Evolutionary conservation across 2,329 filamentous ascomycete genomes (phyloP).

Genomic region (Diaporthe helianthi): DNA sequence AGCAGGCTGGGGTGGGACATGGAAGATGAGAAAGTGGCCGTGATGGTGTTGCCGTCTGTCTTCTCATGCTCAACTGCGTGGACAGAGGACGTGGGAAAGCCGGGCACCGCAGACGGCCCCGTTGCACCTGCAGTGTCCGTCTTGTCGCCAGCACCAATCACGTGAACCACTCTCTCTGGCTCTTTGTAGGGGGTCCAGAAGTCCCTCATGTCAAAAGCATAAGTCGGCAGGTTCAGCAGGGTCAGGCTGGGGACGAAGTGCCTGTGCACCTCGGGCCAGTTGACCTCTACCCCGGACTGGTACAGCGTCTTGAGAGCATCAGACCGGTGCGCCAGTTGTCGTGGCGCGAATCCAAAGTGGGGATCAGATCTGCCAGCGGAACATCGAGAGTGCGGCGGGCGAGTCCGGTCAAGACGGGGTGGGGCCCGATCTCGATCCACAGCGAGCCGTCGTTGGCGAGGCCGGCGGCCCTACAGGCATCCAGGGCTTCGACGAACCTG

Average conservation of each 20-base stretch:
- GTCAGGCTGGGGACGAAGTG: conserved; percentile 36
- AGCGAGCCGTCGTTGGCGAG: conserved; percentile 42
- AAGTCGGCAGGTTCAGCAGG: conserved; percentile 46
- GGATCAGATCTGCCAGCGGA: not conserved
- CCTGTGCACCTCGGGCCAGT: conserved; percentile 9
- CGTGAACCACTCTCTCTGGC: not conserved
- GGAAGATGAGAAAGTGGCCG: conserved; percentile 37
- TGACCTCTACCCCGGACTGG: not conserved
- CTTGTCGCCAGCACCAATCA: not conserved
- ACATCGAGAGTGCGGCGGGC: conserved; percentile 35
- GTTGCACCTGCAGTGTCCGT: not conserved
- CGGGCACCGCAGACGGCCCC: not conserved
- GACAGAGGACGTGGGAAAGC: not conserved
- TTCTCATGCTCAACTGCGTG: not conserved
- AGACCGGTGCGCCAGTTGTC: not conserved
- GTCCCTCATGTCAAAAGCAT: conserved; percentile 49
- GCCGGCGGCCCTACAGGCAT: conserved; percentile 57
- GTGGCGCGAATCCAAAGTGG: not conserved
- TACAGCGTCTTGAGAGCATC: not conserved
- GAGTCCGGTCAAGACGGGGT: not conserved
- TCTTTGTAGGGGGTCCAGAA: conserved; percentile 47
- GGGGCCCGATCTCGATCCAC: conserved; percentile 6
- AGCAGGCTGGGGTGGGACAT: conserved; percentile 60
- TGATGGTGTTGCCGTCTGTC: not conserved
- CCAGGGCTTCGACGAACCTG: conserved; percentile 41